Conservation (phyloP, 441 rosid species). For the Francoa sonchifolia region DNA sequence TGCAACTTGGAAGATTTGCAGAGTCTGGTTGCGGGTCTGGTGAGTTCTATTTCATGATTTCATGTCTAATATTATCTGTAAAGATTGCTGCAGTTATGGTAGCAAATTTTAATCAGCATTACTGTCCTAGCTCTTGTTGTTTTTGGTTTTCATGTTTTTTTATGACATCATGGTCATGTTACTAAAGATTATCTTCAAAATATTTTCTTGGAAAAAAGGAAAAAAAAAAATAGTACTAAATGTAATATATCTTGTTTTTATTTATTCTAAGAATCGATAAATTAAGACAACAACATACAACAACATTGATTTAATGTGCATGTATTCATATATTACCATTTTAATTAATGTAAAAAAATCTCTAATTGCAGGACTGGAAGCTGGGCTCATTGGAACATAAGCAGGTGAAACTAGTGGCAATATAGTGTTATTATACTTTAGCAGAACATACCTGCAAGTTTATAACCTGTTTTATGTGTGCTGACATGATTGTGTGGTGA, state of each 20-base stretch:
- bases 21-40: conserved; percentile 48
- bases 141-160: neutral
- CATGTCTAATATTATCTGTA: neutral
- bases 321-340: conserved; percentile 1
- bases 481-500: conserved; percentile 12
- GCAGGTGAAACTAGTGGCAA: conserved; percentile 56
- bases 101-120: neutral
- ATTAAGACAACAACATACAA: neutral
- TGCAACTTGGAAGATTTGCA: conserved; percentile 54
- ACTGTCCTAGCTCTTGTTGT: neutral
- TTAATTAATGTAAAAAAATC: conserved; percentile 10
- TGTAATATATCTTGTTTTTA: neutral
- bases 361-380: conserved; percentile 61
- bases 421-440: too few relatives aligned
- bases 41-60: conserved; percentile 24
- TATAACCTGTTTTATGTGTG: neutral
- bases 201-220: too few relatives aligned
- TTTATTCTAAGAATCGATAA: neutral
- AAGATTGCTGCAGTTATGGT: too few relatives aligned
- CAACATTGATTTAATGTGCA: conserved; percentile 1
- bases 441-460: neutral
- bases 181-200: too few relatives aligned
- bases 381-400: conserved; percentile 66
- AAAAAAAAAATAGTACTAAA: neutral
- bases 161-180: too few relatives aligned